Percentiles rank a stretch among this genome's conserved stretches.
These are phyloP conservation scores for Cadophora sp. DNA, from an alignment of 2,329 filamentous ascomycete species.

Conservation along the genomic window DNA sequence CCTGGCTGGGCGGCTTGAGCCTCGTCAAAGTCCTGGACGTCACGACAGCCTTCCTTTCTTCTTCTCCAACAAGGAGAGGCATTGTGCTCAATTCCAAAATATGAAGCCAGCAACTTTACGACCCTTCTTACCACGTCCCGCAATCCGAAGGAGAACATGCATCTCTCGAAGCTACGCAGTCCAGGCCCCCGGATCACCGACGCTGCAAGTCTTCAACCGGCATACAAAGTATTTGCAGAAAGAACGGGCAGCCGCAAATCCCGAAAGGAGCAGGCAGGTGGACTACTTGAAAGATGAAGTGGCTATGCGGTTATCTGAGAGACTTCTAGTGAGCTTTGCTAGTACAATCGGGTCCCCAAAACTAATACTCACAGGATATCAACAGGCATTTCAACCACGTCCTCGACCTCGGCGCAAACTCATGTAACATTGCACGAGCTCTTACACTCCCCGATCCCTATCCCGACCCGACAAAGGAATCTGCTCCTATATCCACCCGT, in stretches of 20 bases:
- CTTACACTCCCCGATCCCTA: conserved; percentile 75
- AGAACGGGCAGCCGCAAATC: conserved; percentile 78
- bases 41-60: conserved; percentile 32
- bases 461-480: conserved; percentile 57
- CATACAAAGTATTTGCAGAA: conserved; percentile 89
- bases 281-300: conserved; percentile 97
- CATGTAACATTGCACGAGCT: conserved; percentile 89
- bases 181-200: conserved; percentile 76
- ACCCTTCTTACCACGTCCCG: conserved; percentile 35
- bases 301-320: conserved; percentile 81
- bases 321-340: conserved; percentile 69
- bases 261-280: conserved; percentile 75
- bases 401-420: conserved; percentile 93
- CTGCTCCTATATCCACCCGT: conserved; percentile 71
- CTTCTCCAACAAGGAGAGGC: conserved; percentile 12
- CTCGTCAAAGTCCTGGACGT: conserved; percentile 31
- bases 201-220: conserved; percentile 90
- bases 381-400: conserved; percentile 84
- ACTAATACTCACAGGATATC: conserved; percentile 72
- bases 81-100: conserved; percentile 14
- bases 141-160: conserved; percentile 30
- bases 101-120: conserved; percentile 41
- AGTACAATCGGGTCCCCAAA: conserved; percentile 22
- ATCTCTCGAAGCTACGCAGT: conserved; percentile 72
- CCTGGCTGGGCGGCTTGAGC: conserved; percentile 24